Evolutionary conservation across 371 early-diverging fungal genomes (phyloP).

Genomic region (Funneliformis caledonium): DNA sequence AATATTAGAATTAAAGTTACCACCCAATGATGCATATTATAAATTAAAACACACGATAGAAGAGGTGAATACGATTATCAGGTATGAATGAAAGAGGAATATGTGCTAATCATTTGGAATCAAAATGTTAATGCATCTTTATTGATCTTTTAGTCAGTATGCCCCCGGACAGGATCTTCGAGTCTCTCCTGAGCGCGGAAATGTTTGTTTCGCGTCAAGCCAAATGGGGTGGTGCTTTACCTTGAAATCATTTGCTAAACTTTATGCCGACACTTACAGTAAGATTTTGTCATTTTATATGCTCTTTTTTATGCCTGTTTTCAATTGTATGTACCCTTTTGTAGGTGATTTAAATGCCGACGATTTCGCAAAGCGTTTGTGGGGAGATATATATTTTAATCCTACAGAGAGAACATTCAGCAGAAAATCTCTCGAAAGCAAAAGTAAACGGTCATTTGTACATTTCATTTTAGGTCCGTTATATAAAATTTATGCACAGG

Average conservation of each 20-base stretch:
- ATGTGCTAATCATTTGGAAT: too few species aligned
- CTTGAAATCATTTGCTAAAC: slow-evolving; percentile 88
- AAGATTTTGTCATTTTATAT: slow-evolving; percentile 11
- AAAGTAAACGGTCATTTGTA: slow-evolving; percentile 85
- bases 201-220: slow-evolving; percentile 95
- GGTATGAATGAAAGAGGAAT: slow-evolving; percentile 46
- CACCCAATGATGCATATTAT: slow-evolving; percentile 95
- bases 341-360: slow-evolving; percentile 69
- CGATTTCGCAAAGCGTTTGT: slow-evolving; percentile 90
- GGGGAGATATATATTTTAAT: slow-evolving; percentile 97
- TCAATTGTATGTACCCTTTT: background rate
- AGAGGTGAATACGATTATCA: slow-evolving; percentile 89
- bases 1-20: slow-evolving; percentile 93
- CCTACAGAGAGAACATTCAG: slow-evolving; percentile 79
- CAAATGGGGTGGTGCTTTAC: slow-evolving; percentile 96
- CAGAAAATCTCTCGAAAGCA: slow-evolving; percentile 63
- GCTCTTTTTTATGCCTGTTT: background rate
- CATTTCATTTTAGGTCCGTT: slow-evolving; percentile 96
- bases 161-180: slow-evolving; percentile 64
- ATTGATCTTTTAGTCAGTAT: slow-evolving; percentile 39
- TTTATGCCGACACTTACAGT: slow-evolving; percentile 83
- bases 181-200: slow-evolving; percentile 93
- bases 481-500: slow-evolving; percentile 92
- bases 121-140: background rate
- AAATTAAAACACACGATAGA: slow-evolving; percentile 94